These are phyloP conservation scores for Dryas drummondii DNA, from an alignment of 306 rosid genomes.

Conservation along the genomic window DNA sequence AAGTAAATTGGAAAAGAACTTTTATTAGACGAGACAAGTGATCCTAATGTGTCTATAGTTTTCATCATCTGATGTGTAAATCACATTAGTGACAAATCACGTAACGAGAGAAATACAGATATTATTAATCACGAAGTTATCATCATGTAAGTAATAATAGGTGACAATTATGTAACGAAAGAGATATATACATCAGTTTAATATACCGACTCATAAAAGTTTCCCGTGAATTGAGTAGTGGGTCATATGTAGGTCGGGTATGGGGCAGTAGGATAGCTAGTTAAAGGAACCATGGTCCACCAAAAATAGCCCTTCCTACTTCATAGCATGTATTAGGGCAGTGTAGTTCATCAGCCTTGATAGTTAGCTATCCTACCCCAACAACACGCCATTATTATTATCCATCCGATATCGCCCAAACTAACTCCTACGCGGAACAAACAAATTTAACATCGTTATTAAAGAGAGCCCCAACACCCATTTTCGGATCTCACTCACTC, in stretches of 20 bases:
- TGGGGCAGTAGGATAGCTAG: not conserved
- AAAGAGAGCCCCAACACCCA: not conserved
- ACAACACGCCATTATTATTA: constrained; percentile 51
- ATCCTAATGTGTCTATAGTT: too few species aligned
- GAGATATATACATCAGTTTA: too few species aligned
- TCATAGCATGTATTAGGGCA: not conserved
- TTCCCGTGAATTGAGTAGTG: not conserved
- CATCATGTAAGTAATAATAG: too few species aligned
- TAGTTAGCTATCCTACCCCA: constrained; percentile 77
- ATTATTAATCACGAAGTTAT: too few species aligned
- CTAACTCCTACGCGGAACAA: constrained; percentile 15
- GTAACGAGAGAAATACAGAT: too few species aligned
- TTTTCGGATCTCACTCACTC: constrained; percentile 7
- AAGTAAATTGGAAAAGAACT: too few species aligned
- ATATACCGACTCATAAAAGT: too few species aligned
- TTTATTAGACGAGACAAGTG: too few species aligned
- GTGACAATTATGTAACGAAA: too few species aligned
- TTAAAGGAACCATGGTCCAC: constrained; percentile 1
- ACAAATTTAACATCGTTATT: constrained; percentile 10
- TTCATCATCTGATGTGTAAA: too few species aligned
- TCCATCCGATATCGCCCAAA: constrained; percentile 28
- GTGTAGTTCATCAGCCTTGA: constrained; percentile 24
- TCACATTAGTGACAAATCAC: too few species aligned
- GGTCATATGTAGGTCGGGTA: too few species aligned
- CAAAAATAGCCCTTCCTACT: constrained; percentile 20